Evolutionary conservation across 306 rosid genomes (phyloP), one percentile per base, ranked within the genome.

Genomic region (Spatholobus suberectus): DNA sequence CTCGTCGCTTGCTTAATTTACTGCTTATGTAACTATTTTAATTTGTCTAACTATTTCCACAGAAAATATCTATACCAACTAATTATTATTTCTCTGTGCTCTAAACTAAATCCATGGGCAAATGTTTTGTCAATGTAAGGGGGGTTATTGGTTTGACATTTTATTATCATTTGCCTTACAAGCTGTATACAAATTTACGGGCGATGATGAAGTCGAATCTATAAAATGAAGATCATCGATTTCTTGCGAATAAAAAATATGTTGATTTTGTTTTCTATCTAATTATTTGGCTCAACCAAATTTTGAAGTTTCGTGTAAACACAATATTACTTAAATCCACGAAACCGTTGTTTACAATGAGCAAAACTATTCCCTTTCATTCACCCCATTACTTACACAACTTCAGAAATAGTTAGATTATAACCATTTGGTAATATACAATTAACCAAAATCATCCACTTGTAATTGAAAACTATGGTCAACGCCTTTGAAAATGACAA

Each of bases 401-500:
- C 12, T 69, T 21, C 32, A 40, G 40, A 21, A 43, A 18, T 38
- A 1, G n/a, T 37, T 20, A 38, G 0, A 11, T 68, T 68, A 38
- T 38, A 4, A 68, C 12, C 44, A 65, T 15, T 34, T 34, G 70
- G 14, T 0, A 26, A 26, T 59, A 65, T 66, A 63, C 4, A n/a
- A 27, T 15, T 27, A 71, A 46, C 61, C 5, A 1, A 8, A 46
- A 47, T 26, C 18, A 18, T 2, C 46, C 49, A 73, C 66, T 51
- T 73, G 78, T 51, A 8, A 51, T 52, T 73, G 34, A 51, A 73
- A 66, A 66, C 5, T 37, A 8, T 66, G 47, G 47, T 66, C 72
- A 66, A n/a, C 10, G 27, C 47, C 27, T 66, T 35, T 4, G 15
- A 13, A 61, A 18, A 66, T n/a, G 44, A 34, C 65, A 34, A 5